These are phyloP conservation scores for Lepidium sativum DNA, from an alignment of 345 rosid species.

Conservation along the genomic window DNA sequence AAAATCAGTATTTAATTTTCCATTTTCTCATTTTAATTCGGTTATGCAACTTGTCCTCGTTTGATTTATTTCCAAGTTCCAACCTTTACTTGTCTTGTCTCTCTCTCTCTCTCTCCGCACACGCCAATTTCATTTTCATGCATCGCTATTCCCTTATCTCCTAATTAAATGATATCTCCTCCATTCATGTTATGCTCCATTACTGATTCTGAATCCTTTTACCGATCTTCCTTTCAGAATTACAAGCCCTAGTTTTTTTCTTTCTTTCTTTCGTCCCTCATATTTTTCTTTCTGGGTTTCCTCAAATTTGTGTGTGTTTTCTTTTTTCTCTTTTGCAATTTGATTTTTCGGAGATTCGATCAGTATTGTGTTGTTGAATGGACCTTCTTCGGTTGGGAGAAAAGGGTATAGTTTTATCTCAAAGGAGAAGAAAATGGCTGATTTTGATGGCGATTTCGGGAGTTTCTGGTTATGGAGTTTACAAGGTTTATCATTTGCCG, in stretches of 20 bases:
- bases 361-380: constrained; percentile 26
- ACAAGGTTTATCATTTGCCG: constrained; percentile 61
- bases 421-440: constrained; percentile 57
- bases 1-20: no score
- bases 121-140: constrained; percentile 14
- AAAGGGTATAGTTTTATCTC: constrained; percentile 35
- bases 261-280: background rate
- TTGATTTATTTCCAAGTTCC: no score
- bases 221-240: background rate
- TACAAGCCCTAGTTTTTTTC: background rate
- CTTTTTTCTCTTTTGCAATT: background rate
- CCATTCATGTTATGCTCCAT: background rate
- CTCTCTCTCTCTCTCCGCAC: background rate
- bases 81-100: background rate
- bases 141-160: constrained; percentile 6
- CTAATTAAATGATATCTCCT: background rate
- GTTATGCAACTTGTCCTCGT: no score
- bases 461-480: constrained; percentile 69
- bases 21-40: no score
- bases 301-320: background rate
- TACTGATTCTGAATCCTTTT: background rate
- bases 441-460: constrained; percentile 47
- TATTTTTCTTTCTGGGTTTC: background rate
- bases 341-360: background rate
- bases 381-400: constrained; percentile 38